Conservation (phyloP, 2,329 filamentous ascomycete species). For the Pyricularia grisea region DNA sequence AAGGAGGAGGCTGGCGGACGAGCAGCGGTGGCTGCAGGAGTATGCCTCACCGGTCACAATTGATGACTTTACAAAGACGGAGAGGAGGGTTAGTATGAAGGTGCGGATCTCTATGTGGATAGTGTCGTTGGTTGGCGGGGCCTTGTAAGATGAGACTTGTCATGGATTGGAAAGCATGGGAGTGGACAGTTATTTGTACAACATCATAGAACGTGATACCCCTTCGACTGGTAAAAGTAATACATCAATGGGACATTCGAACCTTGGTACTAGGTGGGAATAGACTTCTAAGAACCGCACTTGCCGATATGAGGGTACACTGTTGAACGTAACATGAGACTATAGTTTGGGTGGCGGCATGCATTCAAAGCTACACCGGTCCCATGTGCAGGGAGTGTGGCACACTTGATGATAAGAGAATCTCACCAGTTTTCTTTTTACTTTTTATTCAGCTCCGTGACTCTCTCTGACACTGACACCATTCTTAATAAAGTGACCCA, state of each 20-base stretch:
- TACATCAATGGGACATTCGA: background rate
- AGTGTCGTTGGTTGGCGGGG: conserved; percentile 75
- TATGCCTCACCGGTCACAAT: conserved; percentile 59
- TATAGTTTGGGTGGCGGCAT: background rate
- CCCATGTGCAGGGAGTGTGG: background rate
- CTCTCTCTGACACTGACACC: background rate
- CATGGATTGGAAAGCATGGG: background rate
- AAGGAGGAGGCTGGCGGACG: conserved; percentile 63
- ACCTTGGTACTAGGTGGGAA: background rate
- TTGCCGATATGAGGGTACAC: background rate
- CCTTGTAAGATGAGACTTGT: conserved; percentile 47
- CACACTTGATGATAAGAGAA: background rate
- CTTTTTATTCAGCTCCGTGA: background rate
- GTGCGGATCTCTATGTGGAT: conserved; percentile 92
- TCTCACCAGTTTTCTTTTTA: background rate
- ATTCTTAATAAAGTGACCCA: background rate
- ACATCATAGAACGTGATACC: background rate
- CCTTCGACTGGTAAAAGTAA: background rate
- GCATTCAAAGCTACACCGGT: background rate
- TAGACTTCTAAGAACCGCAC: background rate
- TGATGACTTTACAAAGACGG: conserved; percentile 71
- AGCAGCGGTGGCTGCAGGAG: conserved; percentile 72
- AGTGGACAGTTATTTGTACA: background rate
- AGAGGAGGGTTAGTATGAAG: conserved; percentile 75
- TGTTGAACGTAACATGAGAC: background rate